Conservation (phyloP, 176 grass and related monocot species). For the Carex scoparia region DNA sequence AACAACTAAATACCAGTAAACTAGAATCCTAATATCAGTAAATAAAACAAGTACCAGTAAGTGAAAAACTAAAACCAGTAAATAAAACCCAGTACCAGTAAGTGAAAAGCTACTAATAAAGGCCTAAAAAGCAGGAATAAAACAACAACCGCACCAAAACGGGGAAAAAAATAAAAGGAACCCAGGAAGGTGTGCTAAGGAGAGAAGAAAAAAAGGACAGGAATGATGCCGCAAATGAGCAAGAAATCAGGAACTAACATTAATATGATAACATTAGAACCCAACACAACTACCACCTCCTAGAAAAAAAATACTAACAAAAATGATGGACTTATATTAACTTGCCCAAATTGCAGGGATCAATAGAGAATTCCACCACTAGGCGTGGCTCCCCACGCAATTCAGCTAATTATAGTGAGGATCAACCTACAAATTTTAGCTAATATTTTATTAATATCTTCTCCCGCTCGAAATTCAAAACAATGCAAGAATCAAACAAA, state of each 20-base stretch:
- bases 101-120: no score
- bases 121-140: neutral
- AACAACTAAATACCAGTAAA: no score
- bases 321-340: neutral
- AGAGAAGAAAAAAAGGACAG: neutral
- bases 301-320: neutral
- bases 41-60: no score
- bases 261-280: neutral
- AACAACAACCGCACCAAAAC: neutral
- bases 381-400: neutral
- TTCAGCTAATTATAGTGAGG: neutral
- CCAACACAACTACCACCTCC: neutral
- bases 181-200: neutral
- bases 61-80: no score
- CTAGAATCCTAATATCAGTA: no score
- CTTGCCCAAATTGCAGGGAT: neutral
- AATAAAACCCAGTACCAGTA: no score
- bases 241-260: neutral
- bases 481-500: conserved; percentile 2
- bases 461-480: conserved; percentile 11
- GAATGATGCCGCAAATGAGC: neutral
- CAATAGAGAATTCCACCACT: neutral
- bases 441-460: neutral
- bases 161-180: neutral
- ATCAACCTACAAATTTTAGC: neutral